phyloP scores from a whole-genome alignment of 768 basidiomycete genomes.

The Sutorius australiensis region DNA sequence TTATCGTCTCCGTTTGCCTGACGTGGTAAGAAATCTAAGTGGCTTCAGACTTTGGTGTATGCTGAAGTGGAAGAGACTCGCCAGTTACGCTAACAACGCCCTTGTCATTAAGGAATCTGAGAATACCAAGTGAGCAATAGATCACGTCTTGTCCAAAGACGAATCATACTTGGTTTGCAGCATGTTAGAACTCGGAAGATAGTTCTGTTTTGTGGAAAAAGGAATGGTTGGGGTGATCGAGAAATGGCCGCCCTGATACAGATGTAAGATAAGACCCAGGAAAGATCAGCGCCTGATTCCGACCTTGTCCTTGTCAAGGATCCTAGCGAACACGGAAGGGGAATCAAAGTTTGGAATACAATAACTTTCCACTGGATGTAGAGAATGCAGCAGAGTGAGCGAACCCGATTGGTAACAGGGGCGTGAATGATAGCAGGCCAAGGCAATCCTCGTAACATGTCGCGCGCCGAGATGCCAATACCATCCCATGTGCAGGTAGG shows the following conservation, averaged over 20 bases:
- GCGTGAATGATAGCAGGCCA: neutral
- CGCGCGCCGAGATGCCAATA: neutral
- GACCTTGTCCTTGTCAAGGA: conserved; percentile 79
- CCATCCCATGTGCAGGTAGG: neutral
- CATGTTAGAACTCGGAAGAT: conserved; percentile 80
- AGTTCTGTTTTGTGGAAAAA: conserved; percentile 77
- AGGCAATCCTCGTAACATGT: too few species aligned
- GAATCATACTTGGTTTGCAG: conserved; percentile 68
- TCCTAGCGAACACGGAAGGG: conserved; percentile 86
- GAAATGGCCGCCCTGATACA: conserved; percentile 77
- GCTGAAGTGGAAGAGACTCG: conserved; percentile 19
- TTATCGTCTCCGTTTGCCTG: conserved; percentile 37
- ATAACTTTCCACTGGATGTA: conserved; percentile 73
- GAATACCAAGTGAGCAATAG: neutral
- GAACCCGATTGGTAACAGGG: neutral
- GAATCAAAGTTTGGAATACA: conserved; percentile 94
- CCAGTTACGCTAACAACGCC: conserved; percentile 86
- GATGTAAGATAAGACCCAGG: conserved; percentile 2
- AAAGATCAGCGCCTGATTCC: neutral
- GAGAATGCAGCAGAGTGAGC: conserved; percentile 2
- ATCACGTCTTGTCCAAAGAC: neutral
- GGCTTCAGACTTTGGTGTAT: conserved; percentile 3
- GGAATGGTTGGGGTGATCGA: conserved; percentile 72
- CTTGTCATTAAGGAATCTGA: conserved; percentile 74
- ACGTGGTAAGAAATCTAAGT: conserved; percentile 75